A percentile compares a stretch with the other conserved stretches of the same genome.
phyloP scores from a whole-genome alignment of 2,329 filamentous ascomycete species.

The Colletotrichum theobromicola region DNA sequence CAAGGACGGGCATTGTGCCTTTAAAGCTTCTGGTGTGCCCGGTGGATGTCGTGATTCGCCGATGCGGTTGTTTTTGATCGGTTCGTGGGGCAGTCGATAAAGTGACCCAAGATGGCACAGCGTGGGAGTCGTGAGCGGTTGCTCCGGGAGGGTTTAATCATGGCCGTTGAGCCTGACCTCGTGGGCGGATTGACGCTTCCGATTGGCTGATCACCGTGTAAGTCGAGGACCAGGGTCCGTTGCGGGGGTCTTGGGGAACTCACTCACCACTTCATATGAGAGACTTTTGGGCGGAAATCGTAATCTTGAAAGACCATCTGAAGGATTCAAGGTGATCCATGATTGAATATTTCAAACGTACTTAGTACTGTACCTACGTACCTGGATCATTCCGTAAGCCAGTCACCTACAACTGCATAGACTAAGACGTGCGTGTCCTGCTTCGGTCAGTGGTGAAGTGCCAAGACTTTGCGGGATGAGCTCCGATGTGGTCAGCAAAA shows the following conservation, averaged over 20 bases:
- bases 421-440: background rate
- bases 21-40: background rate
- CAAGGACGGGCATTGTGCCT: background rate
- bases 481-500: background rate
- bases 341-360: background rate
- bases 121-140: background rate
- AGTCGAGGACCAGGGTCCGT: background rate
- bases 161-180: constrained; percentile 4
- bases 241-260: background rate
- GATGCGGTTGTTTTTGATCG: background rate
- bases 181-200: background rate
- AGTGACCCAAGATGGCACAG: background rate
- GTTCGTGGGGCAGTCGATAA: background rate
- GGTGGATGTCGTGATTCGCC: background rate
- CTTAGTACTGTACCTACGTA: no score
- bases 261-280: background rate
- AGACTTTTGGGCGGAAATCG: background rate
- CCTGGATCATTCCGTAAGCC: background rate
- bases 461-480: background rate
- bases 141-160: background rate
- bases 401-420: background rate
- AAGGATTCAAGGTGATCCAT: background rate
- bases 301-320: background rate
- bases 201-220: constrained; percentile 7
- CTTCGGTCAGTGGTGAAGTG: background rate